Base-by-base conservation (phyloP, 2,329 filamentous ascomycete species). In the Xylaria sp. region DNA sequence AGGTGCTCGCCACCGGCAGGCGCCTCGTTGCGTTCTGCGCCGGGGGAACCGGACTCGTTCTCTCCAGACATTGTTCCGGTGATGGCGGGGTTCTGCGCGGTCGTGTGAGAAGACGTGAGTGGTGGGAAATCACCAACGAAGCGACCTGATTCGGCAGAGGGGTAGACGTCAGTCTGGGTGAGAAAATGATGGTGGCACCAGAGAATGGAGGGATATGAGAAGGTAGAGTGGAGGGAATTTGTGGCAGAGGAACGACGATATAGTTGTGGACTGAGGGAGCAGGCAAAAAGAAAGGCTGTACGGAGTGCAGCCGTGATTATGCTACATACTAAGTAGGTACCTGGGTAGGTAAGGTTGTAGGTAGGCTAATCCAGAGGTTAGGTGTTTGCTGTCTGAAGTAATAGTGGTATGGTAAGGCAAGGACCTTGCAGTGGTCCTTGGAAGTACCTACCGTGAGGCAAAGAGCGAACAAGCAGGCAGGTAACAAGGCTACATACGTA, bases 1-100 rank as follows among this genome's bases (percentile, higher is more conserved):
- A 99, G 86, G 82, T 99, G 96, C 83, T 98, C 85, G 65, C 85
- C 83, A 28, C 85, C 83, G 62, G 82, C 78, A 36, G 83, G 80
- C 31, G 81, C 81, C 62, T 83, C 79, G 60, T 74, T 77, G 64
- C 80, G 80, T 71, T 80, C 80, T 51, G 80, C 81, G 62, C 78
- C 77, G 64, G 84, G 83, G 75, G 82, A 82, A 73, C 84, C 84
- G 71, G 84, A 84, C 68, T 88, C 83, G 73, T 86, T 82, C 76
- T 85, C 83, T 70, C 84, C 83, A 63, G 85, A 84, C 86, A 88
- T 89, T 36, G 13, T 52, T 49, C 33, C 12, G 46, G 41, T n/a
- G 15, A 13, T 7, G 20, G 46, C 28, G 46, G 33, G 48, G 46
- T 55, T 64, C 0, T 31, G 56, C 36, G 52, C 46, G 18, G 41